These are phyloP conservation scores for Boletus rubescentipes DNA, from an alignment of 768 basidiomycete genomes.

Conservation along the genomic window DNA sequence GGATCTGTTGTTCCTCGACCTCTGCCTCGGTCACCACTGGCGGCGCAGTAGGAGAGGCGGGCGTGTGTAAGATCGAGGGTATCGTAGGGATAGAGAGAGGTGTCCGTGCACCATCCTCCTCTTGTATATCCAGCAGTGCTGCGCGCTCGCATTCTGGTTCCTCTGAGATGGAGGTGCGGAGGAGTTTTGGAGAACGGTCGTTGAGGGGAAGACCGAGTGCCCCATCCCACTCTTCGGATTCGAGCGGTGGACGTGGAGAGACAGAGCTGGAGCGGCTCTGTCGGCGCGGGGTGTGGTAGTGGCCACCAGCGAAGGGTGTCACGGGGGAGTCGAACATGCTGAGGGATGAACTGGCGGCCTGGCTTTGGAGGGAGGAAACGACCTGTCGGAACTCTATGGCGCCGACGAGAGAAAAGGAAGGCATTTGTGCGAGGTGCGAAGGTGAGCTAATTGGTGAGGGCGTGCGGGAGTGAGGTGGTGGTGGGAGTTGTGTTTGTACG, in stretches of 20 bases:
- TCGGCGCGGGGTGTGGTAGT: conserved; percentile 51
- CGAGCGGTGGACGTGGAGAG: conserved; percentile 29
- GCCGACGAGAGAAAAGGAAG: conserved; percentile 88
- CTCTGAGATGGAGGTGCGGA: conserved; percentile 30
- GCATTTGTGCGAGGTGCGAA: conserved; percentile 51
- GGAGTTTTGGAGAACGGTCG: conserved; percentile 43
- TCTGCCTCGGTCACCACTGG: conserved; percentile 46
- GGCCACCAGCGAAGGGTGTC: conserved; percentile 75
- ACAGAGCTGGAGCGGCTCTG: conserved; percentile 32
- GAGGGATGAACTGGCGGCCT: conserved; percentile 60
- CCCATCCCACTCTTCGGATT: conserved; percentile 51
- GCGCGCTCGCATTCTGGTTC: conserved; percentile 13
- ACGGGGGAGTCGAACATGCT: conserved; percentile 63
- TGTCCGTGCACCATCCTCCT: conserved; percentile 15
- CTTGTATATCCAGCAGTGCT: conserved; percentile 3
- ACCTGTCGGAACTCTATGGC: conserved; percentile 96
- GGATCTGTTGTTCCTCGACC: conserved; percentile 37
- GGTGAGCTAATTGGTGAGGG: conserved; percentile 47
- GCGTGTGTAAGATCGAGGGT: conserved; percentile 59
- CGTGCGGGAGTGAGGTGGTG: conserved; percentile 42
- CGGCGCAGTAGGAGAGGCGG: conserved; percentile 43
- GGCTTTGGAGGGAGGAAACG: conserved; percentile 72
- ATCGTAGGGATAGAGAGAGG: conserved; percentile 34
- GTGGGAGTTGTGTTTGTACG: conserved; percentile 41
- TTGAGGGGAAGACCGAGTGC: conserved; percentile 50